phyloP scores from a whole-genome alignment of 2,329 filamentous ascomycete genomes.

The Lasiodiplodia citricola region DNA sequence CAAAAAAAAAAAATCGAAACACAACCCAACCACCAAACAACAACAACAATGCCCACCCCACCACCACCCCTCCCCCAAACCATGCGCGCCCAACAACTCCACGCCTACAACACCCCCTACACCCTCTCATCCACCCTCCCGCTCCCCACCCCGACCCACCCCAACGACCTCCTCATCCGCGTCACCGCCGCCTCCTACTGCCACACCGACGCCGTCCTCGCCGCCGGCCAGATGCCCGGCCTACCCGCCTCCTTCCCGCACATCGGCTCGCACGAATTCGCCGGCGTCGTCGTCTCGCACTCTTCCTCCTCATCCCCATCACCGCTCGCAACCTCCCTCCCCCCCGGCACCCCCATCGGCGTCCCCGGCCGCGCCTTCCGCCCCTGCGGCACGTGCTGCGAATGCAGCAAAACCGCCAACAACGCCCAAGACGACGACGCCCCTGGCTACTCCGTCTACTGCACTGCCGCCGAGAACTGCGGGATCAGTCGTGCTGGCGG shows the following conservation, averaged over 20 bases:
- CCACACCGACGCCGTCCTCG: slow-evolving; percentile 50
- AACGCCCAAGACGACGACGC: slow-evolving; percentile 42
- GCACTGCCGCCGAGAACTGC: slow-evolving; percentile 39
- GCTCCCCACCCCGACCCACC: slow-evolving; percentile 37
- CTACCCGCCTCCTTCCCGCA: slow-evolving; percentile 50
- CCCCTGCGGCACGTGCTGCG: slow-evolving; percentile 49
- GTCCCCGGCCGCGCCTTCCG: slow-evolving; percentile 50
- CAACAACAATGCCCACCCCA: slow-evolving; percentile 26
- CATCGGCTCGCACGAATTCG: slow-evolving; percentile 54
- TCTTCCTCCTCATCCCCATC: slow-evolving; percentile 31
- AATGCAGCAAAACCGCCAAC: slow-evolving; percentile 40
- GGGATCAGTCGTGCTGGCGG: slow-evolving; percentile 45
- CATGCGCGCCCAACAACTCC: slow-evolving; percentile 51
- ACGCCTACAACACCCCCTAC: slow-evolving; percentile 50
- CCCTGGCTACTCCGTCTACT: slow-evolving; percentile 49
- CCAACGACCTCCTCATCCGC: slow-evolving; percentile 52
- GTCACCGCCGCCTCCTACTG: slow-evolving; percentile 56
- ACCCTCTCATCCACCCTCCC: slow-evolving; percentile 41
- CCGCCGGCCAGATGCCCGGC: slow-evolving; percentile 41
- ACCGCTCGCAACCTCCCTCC: slow-evolving; percentile 31
- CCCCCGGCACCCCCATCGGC: slow-evolving; percentile 40
- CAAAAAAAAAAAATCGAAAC: not conserved
- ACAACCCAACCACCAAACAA: not conserved
- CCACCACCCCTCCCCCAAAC: slow-evolving; percentile 15
- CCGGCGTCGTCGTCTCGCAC: slow-evolving; percentile 49